Evolutionary conservation across 2,329 filamentous ascomycete species (phyloP), one percentile per base, ranked within the genome.

Genomic region (Pseudonectria buxi): DNA sequence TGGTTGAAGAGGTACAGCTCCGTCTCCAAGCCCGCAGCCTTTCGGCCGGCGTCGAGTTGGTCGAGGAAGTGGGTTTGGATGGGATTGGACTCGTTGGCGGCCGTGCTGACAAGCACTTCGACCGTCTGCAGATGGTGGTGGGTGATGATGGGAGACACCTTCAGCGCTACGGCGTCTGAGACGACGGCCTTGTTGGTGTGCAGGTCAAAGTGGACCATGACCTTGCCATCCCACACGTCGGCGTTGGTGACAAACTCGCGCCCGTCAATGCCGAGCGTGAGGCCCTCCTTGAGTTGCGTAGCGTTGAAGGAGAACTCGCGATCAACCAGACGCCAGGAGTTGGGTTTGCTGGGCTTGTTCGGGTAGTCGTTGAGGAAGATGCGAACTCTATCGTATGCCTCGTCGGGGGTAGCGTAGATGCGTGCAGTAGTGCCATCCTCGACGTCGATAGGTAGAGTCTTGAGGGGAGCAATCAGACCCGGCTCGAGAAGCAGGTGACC

Each of bases 91-190:
- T 14, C 26, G 2, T 26, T 10, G 14, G 31, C 32, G 12, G 22
- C 2, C 0, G 42, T 41, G 6, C 33, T 40, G 4, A 51, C 33
- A 1, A 63, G 34, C 2, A 49, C 44, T 7, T 58, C 37, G 0
- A 53, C 53, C 1, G 14, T 30, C 29, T 65, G 57, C 2, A 51
- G 47, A 29, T 63, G 61, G 28, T 64, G 58, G 26, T 66, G 60
- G 0, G 50, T 53, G 6, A 65, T 39, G 0, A 64, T 50, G 0
- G 62, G 61, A 2, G 62, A 61, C 14, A 62, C 51, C 0, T 53
- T 52, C 0, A 65, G 37, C 6, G 45, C 44, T 3, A 64, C 59
- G 0, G 33, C 41, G 18, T 60, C 58, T 0, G 44, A 47, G 0
- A 39, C 34, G 24, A 35, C 39, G 0, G 33, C 28, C 3, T 38